Evolutionary conservation across 2,329 filamentous ascomycete genomes (phyloP).

Genomic region (Penicillium sp.): DNA sequence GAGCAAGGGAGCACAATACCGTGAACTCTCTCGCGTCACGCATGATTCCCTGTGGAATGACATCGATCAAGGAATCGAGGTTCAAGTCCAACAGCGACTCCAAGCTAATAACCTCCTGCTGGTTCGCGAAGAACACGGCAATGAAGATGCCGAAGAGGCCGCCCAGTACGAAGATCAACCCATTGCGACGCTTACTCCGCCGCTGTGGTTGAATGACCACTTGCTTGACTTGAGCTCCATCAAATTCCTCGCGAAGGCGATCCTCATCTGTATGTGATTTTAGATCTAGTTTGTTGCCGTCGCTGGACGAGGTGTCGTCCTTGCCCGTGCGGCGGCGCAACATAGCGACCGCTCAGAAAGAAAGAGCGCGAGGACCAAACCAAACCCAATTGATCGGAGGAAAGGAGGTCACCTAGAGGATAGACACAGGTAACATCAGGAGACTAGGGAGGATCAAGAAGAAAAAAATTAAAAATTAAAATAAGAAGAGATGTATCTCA

Average conservation of each 20-base stretch:
- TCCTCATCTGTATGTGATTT: conserved; percentile 19
- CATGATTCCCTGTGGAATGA: conserved; percentile 79
- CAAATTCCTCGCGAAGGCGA: conserved; percentile 19
- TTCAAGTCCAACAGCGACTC: conserved; percentile 70
- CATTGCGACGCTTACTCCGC: conserved; percentile 68
- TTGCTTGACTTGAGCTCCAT: conserved; percentile 25
- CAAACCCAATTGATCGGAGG: conserved; percentile 4
- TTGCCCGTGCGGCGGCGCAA: conserved; percentile 45
- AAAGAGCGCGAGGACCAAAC: not conserved
- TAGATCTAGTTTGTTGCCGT: conserved; percentile 10
- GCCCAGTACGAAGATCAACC: conserved; percentile 82
- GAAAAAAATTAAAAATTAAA: conserved; percentile 3
- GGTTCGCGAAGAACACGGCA: conserved; percentile 85
- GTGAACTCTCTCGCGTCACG: conserved; percentile 83
- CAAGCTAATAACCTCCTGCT: conserved; percentile 84
- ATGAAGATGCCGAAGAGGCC: conserved; percentile 86
- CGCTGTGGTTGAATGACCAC: conserved; percentile 33
- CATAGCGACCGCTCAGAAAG: conserved; percentile 26
- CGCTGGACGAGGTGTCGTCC: conserved; percentile 29
- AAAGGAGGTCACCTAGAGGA: not conserved
- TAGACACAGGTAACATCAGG: not conserved
- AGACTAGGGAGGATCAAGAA: conserved; percentile 2
- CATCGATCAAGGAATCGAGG: conserved; percentile 83
- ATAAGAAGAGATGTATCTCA: conserved; percentile 8
- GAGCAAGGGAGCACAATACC: conserved; percentile 50